Evolutionary conservation across 2,329 filamentous ascomycete genomes (phyloP).

Genomic region (Chaetomiaceae sp.): DNA sequence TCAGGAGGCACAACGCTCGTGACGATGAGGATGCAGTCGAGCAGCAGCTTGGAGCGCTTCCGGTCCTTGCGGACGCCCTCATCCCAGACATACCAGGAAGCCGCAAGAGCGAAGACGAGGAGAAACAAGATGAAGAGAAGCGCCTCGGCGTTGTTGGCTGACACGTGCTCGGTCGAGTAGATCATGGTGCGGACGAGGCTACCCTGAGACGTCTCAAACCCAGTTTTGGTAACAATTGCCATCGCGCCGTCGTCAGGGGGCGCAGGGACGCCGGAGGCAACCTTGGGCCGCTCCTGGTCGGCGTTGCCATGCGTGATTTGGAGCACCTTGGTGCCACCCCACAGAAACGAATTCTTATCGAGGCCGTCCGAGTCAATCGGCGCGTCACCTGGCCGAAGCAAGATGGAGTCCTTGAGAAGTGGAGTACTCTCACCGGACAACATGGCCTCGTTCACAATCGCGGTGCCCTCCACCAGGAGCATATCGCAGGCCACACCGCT

Average conservation of each 20-base stretch:
- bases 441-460: slow-evolving; percentile 99
- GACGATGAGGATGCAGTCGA: slow-evolving; percentile 96
- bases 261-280: slow-evolving; percentile 69
- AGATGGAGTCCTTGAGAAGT: slow-evolving; percentile 90
- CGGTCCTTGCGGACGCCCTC: slow-evolving; percentile 91
- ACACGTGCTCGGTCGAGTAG: slow-evolving; percentile 96
- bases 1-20: slow-evolving; percentile 98
- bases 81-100: slow-evolving; percentile 98
- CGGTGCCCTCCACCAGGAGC: slow-evolving; percentile 87
- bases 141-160: slow-evolving; percentile 95
- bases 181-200: slow-evolving; percentile 99
- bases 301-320: slow-evolving; percentile 85
- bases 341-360: slow-evolving; percentile 95
- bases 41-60: slow-evolving; percentile 92
- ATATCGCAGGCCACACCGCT: slow-evolving; percentile 96
- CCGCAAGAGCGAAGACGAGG: slow-evolving; percentile 89
- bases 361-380: slow-evolving; percentile 79
- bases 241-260: slow-evolving; percentile 91
- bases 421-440: slow-evolving; percentile 96
- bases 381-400: slow-evolving; percentile 78
- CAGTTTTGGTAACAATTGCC: slow-evolving; percentile 92
- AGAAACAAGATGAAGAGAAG: slow-evolving; percentile 97
- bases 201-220: slow-evolving; percentile 97
- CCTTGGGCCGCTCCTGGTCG: slow-evolving; percentile 64
- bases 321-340: slow-evolving; percentile 94